Evolutionary conservation across 75 land plant species (phyloP).

Genomic region (Adiantum capillusveneris): DNA sequence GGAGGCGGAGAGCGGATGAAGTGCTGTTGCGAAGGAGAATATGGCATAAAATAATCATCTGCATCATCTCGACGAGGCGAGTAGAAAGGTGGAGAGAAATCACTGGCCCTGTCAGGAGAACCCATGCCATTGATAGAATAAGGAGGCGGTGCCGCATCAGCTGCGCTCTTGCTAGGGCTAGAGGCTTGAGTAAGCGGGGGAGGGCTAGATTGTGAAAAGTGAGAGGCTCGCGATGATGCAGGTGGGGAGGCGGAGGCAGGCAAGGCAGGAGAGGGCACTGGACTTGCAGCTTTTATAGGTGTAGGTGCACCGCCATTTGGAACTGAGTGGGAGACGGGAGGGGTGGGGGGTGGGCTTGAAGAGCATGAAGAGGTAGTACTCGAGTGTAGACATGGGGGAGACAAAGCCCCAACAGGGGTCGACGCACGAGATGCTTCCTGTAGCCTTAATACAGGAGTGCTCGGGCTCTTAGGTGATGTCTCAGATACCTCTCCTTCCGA

Average conservation of each 20-base stretch:
- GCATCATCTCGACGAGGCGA: neutral
- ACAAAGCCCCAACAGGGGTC: conserved; percentile 35
- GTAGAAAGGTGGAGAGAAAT: conserved; percentile 4
- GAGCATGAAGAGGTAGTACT: conserved; percentile 23
- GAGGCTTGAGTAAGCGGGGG: neutral
- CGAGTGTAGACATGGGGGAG: conserved; percentile 27
- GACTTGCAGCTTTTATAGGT: conserved; percentile 45
- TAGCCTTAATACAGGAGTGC: conserved; percentile 39
- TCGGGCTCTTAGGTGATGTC: conserved; percentile 37
- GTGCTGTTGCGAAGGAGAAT: conserved; percentile 13
- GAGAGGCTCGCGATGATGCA: neutral
- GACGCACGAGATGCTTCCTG: conserved; percentile 25
- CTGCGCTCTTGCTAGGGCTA: conserved; percentile 11
- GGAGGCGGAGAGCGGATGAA: conserved; percentile 16
- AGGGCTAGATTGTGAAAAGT: neutral
- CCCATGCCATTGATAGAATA: conserved; percentile 5
- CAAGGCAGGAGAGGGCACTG: conserved; percentile 1
- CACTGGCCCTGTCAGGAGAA: neutral
- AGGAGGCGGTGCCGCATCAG: conserved; percentile 36
- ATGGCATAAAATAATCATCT: neutral
- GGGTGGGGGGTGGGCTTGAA: conserved; percentile 27
- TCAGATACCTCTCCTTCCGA: conserved; percentile 37
- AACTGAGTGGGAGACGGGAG: conserved; percentile 2
- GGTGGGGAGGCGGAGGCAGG: no score
- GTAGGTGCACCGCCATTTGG: neutral